Base-by-base conservation (phyloP, 441 rosid genomes). In the Bocquillonia castaneifolia region DNA sequence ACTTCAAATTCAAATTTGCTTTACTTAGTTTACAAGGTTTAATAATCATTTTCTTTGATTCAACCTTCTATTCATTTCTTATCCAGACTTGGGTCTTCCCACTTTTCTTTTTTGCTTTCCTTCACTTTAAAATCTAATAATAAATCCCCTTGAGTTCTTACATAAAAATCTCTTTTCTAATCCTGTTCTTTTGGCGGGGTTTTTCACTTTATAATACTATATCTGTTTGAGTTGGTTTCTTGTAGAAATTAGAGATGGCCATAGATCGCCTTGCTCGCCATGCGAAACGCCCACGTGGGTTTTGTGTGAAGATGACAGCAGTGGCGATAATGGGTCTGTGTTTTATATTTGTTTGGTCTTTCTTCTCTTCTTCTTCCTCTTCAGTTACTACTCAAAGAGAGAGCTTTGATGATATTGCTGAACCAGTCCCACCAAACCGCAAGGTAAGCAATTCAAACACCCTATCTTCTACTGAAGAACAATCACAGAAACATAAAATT, bases 371-470 rank as follows among this genome's bases (percentile, higher is more conserved):
- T 68, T 76, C 99, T 70, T 86, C 88, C 25, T 77, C 86, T 67
- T 89, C 91, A 40, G 79, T 84, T 5, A 83, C 77, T 73, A 82
- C 80, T 66, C 90, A 83, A 67, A 87, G 96, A 64, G 88, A 89
- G 69, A 93, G 91, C 82, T 93, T 93, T 64, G 96, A 88, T 34
- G 99, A 93, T 55, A 87, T 93, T 18, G 81, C 86, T 69, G 92
- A 89, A 74, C 96, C 96, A 4, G 87, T 81, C 12, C 73, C 97
- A 28, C 79, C 86, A 20, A 71, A 77, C 60, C 50, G 87, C 1
- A 79, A 63, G 70, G 75, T 57, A 32, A 64, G 72, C 25, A 63
- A 42, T 68, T 72, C 73, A 39, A 25, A 58, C 42, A 37, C 64
- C 57, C 79, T 39, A 17, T 68, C 69, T 36, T 51, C 28, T 22